Evolutionary conservation across 1,284 basidiomycete species (phyloP).

Genomic region (Melampsora occidentalis): DNA sequence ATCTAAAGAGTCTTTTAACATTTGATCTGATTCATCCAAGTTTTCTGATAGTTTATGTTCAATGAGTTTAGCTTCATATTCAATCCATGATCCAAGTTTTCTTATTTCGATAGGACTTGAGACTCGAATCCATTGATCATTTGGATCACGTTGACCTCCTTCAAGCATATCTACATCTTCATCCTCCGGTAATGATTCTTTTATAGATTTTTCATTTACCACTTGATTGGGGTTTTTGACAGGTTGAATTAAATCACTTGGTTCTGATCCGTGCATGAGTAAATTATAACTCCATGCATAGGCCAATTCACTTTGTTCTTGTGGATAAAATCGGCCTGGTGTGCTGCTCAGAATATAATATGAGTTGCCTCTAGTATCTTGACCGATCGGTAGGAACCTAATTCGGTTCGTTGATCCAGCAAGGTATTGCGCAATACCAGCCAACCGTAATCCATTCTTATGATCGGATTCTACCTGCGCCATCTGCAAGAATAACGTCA

Average conservation of each 20-base stretch:
- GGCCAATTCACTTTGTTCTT: constrained; percentile 27
- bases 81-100: constrained; percentile 42
- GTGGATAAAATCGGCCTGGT: constrained; percentile 31
- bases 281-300: constrained; percentile 43
- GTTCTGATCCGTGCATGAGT: constrained; percentile 41
- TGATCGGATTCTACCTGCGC: constrained; percentile 33
- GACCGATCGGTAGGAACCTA: constrained; percentile 40
- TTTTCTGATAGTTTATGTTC: constrained; percentile 13
- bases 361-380: constrained; percentile 30
- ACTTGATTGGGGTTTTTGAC: constrained; percentile 21
- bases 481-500: constrained; percentile 6
- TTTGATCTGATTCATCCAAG: not conserved
- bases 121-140: constrained; percentile 42
- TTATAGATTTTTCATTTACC: not conserved
- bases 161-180: constrained; percentile 26
- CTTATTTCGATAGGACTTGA: constrained; percentile 31
- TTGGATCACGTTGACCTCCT: constrained; percentile 16
- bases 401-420: constrained; percentile 28
- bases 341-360: constrained; percentile 42
- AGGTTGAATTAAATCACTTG: constrained; percentile 11
- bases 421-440: constrained; percentile 29
- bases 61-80: constrained; percentile 42
- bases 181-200: constrained; percentile 7
- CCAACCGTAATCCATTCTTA: constrained; percentile 20
- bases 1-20: not conserved